Base-by-base conservation (phyloP, 1,139 yeast species). In the Nakaseomyces delphensis region DNA sequence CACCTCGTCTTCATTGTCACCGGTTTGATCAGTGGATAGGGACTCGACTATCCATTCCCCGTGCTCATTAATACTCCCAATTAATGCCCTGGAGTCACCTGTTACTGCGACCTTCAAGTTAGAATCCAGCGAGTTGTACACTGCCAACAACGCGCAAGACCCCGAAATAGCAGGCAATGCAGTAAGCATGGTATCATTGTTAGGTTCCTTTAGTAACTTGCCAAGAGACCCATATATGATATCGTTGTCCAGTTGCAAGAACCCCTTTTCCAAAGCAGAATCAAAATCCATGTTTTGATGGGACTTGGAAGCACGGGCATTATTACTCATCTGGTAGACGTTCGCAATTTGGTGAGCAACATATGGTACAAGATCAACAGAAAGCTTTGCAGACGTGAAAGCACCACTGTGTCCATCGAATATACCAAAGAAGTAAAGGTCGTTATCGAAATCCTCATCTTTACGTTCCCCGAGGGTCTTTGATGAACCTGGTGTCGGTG, bases 401-500 rank as follows among this genome's bases (percentile, higher is more conserved):
- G 95, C 87, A 15, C 99, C 98, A 3, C 95, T 87, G 63, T 91
- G 99, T 10, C 99, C 99, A 63, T 91, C 98, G 61, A 82, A 91
- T 0, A 93, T 77, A 2, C 97, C 96, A 74, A 94, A 93, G 58
- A 91, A 86, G 76, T 84, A 83, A 84, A 96, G 83, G 62, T 89
- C 96, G 0, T 93, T 74, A 37, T 75, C 70, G n/a, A 16, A 21
- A 2, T 77, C 74, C 18, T 33, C 37, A n/a, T 33, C 11, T 8
- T 33, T 27, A 21, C 37, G 37, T 8, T 33, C 27, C 43, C 67
- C 68, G 43, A 70, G 67, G 48, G 67, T 28, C 15, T 23, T 32
- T 7, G 11, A 9, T 8, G 20, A 18, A 15, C 18, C 8, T 2
- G 33, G 29, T 11, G 13, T 30, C 3, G 18, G 33, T 11, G 32